Evolutionary conservation across 129 eudicot species (phyloP), one percentile per base, ranked within the genome.

Genomic region (Logfia minima): DNA sequence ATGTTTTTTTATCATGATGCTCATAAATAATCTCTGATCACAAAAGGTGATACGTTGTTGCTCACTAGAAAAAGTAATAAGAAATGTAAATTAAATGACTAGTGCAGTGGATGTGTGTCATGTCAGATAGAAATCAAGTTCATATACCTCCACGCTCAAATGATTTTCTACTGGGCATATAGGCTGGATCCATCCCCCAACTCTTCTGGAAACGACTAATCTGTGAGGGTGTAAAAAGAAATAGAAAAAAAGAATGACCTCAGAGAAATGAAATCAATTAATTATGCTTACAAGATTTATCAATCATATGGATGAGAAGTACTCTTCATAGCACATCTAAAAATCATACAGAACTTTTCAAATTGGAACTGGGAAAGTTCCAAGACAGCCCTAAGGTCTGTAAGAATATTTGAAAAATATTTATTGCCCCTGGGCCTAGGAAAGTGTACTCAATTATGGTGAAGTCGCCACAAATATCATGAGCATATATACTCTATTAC

Each of bases 111-210:
- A 21, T 0, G 35, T 21, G 55, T 21, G 55, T 32, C 55, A 53
- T 35, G 55, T 35, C 22, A 61, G 18, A 81, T 45, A 32, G 45
- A 75, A 72, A 62, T 52, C 18, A 26, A 48, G 71, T 55, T 37
- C 11, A 70, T 24, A 39, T 82, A 93, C 98, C 98, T 90, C 96
- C 97, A 76, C 98, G 98, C 82, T 93, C 98, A 35, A 93, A 90
- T 59, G 92, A 82, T 83, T 93, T 93, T 84, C 98, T 84, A 79
- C 98, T 93, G 60, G 98, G 98, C 98, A 93, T 93, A 75, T 65
- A 93, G 21, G 96, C 86, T 82, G 90, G 91, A 87, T 93, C 98
- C 98, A 93, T 90, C 68, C 98, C 98, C 98, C 98, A 93, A 78
- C 83, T 93, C 84, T 83, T 88, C 83, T 93, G 98, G 82, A 93